A percentile compares a stretch with the other conserved stretches of the same genome.
These are phyloP conservation scores for Leucosporidium creatinivorum DNA, from an alignment of 768 basidiomycete species.

Conservation along the genomic window DNA sequence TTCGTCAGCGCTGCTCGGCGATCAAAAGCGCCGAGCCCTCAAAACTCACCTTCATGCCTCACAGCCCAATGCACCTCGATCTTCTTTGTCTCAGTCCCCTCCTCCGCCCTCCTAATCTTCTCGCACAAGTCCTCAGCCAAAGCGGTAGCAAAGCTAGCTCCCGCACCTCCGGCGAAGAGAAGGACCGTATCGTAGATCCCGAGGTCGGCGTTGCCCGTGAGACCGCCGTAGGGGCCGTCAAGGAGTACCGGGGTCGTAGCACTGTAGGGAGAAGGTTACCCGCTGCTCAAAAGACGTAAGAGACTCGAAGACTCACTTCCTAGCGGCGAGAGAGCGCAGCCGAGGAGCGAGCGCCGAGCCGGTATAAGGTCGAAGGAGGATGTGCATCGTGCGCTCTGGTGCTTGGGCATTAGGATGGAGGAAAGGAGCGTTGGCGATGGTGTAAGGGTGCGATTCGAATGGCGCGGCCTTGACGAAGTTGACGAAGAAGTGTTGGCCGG, in stretches of 20 bases:
- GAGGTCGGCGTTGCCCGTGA: conserved; percentile 19
- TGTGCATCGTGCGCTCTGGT: conserved; percentile 10
- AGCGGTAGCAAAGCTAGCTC: conserved; percentile 24
- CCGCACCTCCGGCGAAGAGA: conserved; percentile 34
- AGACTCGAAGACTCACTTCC: neutral
- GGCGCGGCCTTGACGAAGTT: conserved; percentile 34
- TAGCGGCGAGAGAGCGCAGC: conserved; percentile 13
- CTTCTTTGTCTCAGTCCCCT: neutral
- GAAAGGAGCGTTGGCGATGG: conserved; percentile 32
- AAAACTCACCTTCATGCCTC: conserved; percentile 12
- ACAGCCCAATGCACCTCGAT: conserved; percentile 21
- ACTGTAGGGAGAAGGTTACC: neutral
- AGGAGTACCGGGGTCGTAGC: conserved; percentile 32
- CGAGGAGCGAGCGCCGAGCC: conserved; percentile 15
- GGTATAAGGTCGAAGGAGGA: conserved; percentile 19
- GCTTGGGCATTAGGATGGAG: conserved; percentile 16
- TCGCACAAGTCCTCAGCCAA: conserved; percentile 13
- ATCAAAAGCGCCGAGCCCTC: neutral
- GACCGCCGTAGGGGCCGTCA: conserved; percentile 37
- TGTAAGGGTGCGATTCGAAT: conserved; percentile 37
- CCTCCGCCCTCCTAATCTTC: conserved; percentile 5
- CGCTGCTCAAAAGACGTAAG: no score
- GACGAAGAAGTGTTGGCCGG: conserved; percentile 37
- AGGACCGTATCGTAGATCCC: conserved; percentile 20
- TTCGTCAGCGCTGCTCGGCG: neutral